Conservation (phyloP, 495 filamentous ascomycete genomes). For the Trichoderma reesei region DNA sequence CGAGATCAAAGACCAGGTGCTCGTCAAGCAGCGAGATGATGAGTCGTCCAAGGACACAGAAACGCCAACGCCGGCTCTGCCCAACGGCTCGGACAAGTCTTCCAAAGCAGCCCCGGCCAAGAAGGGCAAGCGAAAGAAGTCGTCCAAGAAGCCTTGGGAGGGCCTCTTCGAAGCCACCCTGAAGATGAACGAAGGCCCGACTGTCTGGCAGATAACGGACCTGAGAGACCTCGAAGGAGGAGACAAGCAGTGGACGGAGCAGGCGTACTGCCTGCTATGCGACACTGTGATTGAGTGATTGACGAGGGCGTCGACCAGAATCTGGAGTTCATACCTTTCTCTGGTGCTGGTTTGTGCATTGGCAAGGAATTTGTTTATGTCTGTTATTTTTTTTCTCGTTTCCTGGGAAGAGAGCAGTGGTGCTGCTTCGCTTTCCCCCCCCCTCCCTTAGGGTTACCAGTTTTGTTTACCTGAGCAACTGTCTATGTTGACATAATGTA, state of each 20-base stretch:
- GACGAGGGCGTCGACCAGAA: neutral
- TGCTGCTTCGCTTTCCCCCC: neutral
- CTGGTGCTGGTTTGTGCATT: neutral
- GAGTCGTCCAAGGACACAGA: neutral
- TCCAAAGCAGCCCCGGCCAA: neutral
- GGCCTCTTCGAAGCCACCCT: constrained; percentile 34
- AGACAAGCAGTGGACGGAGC: constrained; percentile 38
- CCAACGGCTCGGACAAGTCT: neutral
- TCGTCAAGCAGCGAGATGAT: neutral
- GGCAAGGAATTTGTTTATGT: neutral
- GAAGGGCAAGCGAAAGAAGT: constrained; percentile 2
- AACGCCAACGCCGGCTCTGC: neutral
- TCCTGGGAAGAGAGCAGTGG: neutral
- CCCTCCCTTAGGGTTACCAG: neutral
- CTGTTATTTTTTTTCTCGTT: neutral
- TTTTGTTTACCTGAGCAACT: neutral
- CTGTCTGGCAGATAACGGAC: constrained; percentile 33
- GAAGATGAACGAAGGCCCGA: constrained; percentile 24
- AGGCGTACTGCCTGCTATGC: constrained; percentile 34
- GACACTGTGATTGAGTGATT: constrained; percentile 27
- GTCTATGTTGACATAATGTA: neutral
- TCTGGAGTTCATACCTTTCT: neutral
- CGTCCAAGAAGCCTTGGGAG: constrained; percentile 28
- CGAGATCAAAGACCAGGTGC: constrained; percentile 3
- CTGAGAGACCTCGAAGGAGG: constrained; percentile 32